Percentiles rank a stretch among this genome's conserved stretches.
Evolutionary conservation across 768 basidiomycete species (phyloP).

Genomic region (Tylopilus balloui): DNA sequence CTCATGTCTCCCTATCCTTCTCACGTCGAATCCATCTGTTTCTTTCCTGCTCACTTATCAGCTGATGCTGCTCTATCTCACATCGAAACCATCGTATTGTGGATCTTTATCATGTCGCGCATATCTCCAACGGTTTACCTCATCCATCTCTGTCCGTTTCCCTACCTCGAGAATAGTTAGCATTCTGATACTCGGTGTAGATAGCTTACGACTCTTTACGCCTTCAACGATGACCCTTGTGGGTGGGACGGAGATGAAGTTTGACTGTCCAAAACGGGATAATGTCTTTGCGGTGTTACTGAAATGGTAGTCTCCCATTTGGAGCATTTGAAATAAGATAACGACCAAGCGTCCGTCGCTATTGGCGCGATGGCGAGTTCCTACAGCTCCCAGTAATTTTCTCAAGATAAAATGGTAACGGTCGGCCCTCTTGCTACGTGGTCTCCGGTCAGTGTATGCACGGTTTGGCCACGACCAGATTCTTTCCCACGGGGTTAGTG

Average conservation of each 20-base stretch:
- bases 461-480: neutral
- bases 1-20: conserved; percentile 1
- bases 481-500: conserved; percentile 13
- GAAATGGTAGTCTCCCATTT: neutral
- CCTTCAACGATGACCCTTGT: conserved; percentile 14
- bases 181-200: conserved; percentile 10
- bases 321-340: conserved; percentile 25
- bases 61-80: conserved; percentile 13
- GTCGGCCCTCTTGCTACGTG: neutral
- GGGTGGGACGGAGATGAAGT: conserved; percentile 14
- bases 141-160: neutral
- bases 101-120: conserved; percentile 17
- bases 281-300: conserved; percentile 1
- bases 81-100: conserved; percentile 11
- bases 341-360: neutral
- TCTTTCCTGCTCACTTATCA: conserved; percentile 2
- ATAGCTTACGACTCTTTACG: conserved; percentile 24
- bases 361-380: conserved; percentile 7
- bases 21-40: neutral
- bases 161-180: conserved; percentile 13
- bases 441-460: neutral
- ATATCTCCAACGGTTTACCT: conserved; percentile 9
- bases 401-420: too few species aligned
- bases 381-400: neutral
- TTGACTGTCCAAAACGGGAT: conserved; percentile 2